Base-by-base conservation (phyloP, 306 rosid genomes). In the Ormosia semicastrata region DNA sequence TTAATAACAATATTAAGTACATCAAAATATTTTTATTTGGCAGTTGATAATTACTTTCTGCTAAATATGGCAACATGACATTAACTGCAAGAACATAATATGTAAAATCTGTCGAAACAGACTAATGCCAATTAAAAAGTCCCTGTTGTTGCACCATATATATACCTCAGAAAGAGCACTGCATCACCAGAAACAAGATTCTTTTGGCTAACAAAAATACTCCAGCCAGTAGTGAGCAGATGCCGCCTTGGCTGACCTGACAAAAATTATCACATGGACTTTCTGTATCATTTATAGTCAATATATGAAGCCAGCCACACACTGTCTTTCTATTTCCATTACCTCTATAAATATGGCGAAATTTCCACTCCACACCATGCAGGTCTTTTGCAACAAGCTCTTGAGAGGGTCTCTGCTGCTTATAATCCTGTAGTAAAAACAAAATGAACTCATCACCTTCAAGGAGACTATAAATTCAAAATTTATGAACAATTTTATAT, bases 161-260 rank as follows among this genome's bases (percentile, higher is more conserved):
- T 6, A 10, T 81, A 93, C 98, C 98, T 90, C 68, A 95, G 78
- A 87, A 95, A 95, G 78, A 95, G 98, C 84, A 95, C 98, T 10
- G 98, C 98, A 87, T 95, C 98, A 11, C 98, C 98, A 33, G 98
- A 91, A 78, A 93, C 91, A 75, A 95, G 95, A 89, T 86, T 93
- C 92, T 95, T 95, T 86, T 91, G 98, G 91, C 94, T 89, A 43
- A 95, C 97, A 74, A 95, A 95, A 88, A 89, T 78, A 87, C 98
- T 95, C 98, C 98, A 95, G 49, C 98, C 98, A 12, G 98, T 95
- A 64, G 98, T 95, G 67, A 93, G 98, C 52, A 95, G 90, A 90
- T 95, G 98, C 79, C 98, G 82, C 91, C 98, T 93, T 59, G 98
- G 98, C 91, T 95, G 98, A 90, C 98, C 98, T 95, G 94, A 80